phyloP scores from a whole-genome alignment of 306 rosid genomes.

The Cucumis melo region DNA sequence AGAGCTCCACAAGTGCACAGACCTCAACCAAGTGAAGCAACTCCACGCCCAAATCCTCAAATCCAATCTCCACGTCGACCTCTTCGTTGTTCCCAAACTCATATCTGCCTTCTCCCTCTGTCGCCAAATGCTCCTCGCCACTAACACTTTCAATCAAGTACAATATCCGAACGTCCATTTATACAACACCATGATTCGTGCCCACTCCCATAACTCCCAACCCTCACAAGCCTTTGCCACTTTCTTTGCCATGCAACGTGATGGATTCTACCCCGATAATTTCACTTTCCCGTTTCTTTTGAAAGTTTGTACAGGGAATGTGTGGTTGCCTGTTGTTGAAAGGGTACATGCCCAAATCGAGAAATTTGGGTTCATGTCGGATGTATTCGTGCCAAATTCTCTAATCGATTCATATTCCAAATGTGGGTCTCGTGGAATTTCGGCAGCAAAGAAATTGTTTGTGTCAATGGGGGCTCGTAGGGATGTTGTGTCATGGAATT shows the following conservation, averaged over 20 bases:
- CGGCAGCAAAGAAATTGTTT: conserved; percentile 39
- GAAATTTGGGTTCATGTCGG: conserved; percentile 40
- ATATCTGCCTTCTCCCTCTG: conserved; percentile 54
- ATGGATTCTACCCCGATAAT: conserved; percentile 36
- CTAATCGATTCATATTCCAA: conserved; percentile 43
- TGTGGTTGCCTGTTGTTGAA: conserved; percentile 28
- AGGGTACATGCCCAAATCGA: conserved; percentile 54
- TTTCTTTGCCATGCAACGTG: conserved; percentile 42
- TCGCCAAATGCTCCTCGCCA: conserved; percentile 42
- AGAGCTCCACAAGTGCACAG: conserved; percentile 48
- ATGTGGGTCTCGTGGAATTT: conserved; percentile 45
- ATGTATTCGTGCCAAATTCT: conserved; percentile 59
- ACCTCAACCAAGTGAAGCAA: conserved; percentile 46
- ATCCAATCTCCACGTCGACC: conserved; percentile 47
- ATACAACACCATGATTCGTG: conserved; percentile 57
- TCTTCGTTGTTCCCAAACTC: conserved; percentile 49
- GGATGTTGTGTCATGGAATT: conserved; percentile 61
- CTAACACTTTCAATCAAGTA: conserved; percentile 51
- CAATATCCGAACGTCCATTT: conserved; percentile 42
- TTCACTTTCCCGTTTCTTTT: conserved; percentile 49
- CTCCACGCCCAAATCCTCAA: conserved; percentile 63
- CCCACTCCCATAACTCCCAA: conserved; percentile 46
- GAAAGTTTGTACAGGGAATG: conserved; percentile 30
- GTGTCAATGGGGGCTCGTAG: conserved; percentile 25
- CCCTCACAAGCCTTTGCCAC: conserved; percentile 22